Evolutionary conservation across 208 protist genomes (phyloP).

Genomic region (Crithidia sp.): DNA sequence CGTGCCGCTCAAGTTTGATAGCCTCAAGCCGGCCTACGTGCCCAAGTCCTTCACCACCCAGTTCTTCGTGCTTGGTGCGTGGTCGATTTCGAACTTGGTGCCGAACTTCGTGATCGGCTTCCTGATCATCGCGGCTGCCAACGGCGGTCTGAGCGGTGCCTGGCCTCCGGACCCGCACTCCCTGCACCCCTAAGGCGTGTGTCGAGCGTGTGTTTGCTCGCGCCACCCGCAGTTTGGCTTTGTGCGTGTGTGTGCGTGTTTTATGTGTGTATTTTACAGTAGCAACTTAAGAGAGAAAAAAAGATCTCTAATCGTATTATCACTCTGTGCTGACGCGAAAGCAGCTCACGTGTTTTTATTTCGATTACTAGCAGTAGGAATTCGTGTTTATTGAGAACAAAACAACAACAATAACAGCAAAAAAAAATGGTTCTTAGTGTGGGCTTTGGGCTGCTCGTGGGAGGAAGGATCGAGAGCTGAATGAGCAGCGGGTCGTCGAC

Average conservation of each 20-base stretch:
- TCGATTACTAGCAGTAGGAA: constrained; percentile 23
- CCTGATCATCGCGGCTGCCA: constrained; percentile 78
- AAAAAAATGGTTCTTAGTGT: too few species aligned
- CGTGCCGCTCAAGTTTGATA: constrained; percentile 82
- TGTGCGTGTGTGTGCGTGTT: background rate
- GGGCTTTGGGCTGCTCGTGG: too few species aligned
- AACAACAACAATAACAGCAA: background rate
- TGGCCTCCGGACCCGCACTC: constrained; percentile 86
- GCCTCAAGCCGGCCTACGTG: constrained; percentile 79
- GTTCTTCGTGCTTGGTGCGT: constrained; percentile 80
- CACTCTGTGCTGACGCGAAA: too few species aligned
- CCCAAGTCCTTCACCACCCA: constrained; percentile 82
- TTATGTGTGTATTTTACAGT: constrained; percentile 4
- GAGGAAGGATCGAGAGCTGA: too few species aligned
- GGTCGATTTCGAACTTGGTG: constrained; percentile 82
- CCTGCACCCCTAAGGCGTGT: constrained; percentile 61
- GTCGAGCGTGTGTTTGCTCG: background rate
- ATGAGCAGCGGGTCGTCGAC: too few species aligned
- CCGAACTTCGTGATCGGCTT: constrained; percentile 77
- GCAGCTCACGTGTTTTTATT: constrained; percentile 7
- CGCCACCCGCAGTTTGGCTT: background rate
- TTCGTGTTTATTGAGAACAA: constrained; percentile 9
- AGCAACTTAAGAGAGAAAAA: constrained; percentile 13
- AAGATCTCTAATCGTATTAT: constrained; percentile 7
- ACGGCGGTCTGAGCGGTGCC: constrained; percentile 79